phyloP scores from a whole-genome alignment of 306 rosid genomes.

The Vigna unguiculata region DNA sequence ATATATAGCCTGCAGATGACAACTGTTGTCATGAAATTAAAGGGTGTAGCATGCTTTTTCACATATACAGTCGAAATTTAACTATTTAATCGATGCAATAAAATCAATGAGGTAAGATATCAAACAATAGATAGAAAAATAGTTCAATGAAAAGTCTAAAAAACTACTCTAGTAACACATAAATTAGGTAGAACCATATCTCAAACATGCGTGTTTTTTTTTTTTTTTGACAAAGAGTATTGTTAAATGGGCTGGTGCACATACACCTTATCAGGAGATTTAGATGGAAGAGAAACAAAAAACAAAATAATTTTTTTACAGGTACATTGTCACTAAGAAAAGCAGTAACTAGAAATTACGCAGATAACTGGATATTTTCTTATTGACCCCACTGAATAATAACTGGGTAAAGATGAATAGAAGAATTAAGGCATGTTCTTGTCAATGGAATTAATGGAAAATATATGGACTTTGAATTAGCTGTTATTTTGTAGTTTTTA shows the following conservation, averaged over 20 bases:
- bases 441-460: neutral
- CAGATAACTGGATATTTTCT: neutral
- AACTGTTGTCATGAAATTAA: constrained; percentile 31
- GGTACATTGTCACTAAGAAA: constrained; percentile 10
- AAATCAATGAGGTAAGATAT: constrained; percentile 8
- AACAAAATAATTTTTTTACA: neutral
- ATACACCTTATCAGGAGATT: constrained; percentile 11
- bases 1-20: constrained; percentile 29
- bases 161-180: constrained; percentile 23
- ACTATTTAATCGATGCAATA: constrained; percentile 7
- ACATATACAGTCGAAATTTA: neutral
- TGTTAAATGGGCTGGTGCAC: neutral
- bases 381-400: neutral
- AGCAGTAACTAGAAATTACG: neutral
- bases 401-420: neutral
- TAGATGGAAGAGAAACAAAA: constrained; percentile 9
- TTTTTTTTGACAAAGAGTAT: neutral
- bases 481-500: neutral
- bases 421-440: neutral
- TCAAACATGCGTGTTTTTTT: neutral
- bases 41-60: constrained; percentile 16
- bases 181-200: constrained; percentile 19
- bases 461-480: neutral
- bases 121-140: constrained; percentile 18
- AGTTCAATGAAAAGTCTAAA: neutral